Evolutionary conservation across 2,329 filamentous ascomycete genomes (phyloP), one percentile per base, ranked within the genome.

Genomic region (Lecanicillium sp.): DNA sequence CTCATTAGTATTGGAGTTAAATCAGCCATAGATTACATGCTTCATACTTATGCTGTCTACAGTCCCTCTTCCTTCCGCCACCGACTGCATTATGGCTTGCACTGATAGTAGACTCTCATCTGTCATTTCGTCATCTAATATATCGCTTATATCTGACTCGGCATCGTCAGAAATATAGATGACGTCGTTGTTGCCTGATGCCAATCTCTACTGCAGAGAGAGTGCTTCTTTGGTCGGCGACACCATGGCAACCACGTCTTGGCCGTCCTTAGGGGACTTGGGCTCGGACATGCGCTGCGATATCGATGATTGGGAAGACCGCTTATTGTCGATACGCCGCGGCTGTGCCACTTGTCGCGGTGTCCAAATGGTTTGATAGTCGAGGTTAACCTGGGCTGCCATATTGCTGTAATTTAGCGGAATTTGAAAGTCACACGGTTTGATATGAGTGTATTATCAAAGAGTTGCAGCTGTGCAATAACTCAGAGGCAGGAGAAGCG

Each of bases 131-230:
- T 32, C 12, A 35, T 16, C 11, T 16, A 27, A 34, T 29, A 14
- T 32, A 15, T 31, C 25, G 32, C 27, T 14, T 2, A 35, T 31
- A 18, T 40, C 31, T 6, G 27, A 40, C 29, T 27, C 25, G 17
- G 38, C 25, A 9, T 35, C 33, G 12, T 30, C 32, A n/a, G 38
- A 35, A 35, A 40, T 35, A 6, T 40, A 40, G 17, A 40, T 40
- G 5, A 20, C 2, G 14, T 40, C 33, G 28, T 27, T n/a, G n/a
- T n/a, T 35, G 27, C 32, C 33, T 30, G 18, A 40, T 14, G 19
- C 12, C 17, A 35, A 32, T 18, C 27, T 30, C 34, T 25, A 27
- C 32, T 14, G 35, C 14, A 9, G 27, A 32, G 1, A 11, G 22
- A 7, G 32, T 19, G 32, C 29, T 30, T 15, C 18, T 35, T 34